Conservation (phyloP, 2,329 filamentous ascomycete genomes). For the Penicillium sp. region DNA sequence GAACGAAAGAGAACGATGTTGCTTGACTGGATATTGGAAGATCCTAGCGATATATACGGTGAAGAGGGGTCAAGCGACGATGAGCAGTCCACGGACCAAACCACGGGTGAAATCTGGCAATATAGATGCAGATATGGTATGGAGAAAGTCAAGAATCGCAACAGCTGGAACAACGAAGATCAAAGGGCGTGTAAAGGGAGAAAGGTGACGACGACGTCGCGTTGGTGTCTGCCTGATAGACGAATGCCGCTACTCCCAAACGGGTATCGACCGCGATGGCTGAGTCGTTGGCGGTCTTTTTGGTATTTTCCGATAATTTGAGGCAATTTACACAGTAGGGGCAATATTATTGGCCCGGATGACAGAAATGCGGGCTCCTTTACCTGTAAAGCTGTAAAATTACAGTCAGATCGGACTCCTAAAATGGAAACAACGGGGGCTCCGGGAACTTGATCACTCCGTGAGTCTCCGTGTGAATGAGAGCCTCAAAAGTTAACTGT, state of each 20-base stretch:
- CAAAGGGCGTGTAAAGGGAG: conserved; percentile 7
- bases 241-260: conserved; percentile 24
- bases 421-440: conserved; percentile 6
- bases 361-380: background rate
- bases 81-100: background rate
- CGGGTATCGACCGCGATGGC: conserved; percentile 21
- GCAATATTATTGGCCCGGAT: background rate
- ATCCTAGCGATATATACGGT: background rate
- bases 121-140: background rate
- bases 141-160: background rate
- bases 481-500: background rate
- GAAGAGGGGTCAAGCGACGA: background rate
- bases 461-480: background rate
- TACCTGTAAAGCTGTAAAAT: background rate
- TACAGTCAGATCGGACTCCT: background rate
- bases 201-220: conserved; percentile 22
- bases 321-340: background rate
- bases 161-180: conserved; percentile 14
- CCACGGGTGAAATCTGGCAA: background rate
- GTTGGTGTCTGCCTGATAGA: conserved; percentile 40
- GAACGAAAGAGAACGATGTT: background rate
- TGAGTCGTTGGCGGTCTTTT: conserved; percentile 11
- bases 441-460: background rate
- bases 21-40: background rate
- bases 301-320: background rate